Percentiles rank a stretch among this genome's conserved stretches.
Conservation (phyloP, 495 filamentous ascomycete genomes). For the Penicillium malachiteum region DNA sequence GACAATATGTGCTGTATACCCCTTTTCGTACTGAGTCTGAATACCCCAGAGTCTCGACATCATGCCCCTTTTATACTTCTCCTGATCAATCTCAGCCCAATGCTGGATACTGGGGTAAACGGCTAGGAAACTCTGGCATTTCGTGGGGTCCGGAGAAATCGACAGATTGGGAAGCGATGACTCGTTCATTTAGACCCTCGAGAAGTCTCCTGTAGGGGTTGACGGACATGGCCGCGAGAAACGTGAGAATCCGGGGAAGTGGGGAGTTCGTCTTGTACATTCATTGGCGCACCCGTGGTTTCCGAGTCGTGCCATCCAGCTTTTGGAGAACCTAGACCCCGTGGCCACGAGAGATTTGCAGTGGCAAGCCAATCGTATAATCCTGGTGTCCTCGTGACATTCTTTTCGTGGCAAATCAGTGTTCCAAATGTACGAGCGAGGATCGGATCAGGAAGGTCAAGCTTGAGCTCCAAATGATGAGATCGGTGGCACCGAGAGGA, state of each 20-base stretch:
- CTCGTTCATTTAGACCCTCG: slow-evolving; percentile 18
- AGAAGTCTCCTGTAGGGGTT: neutral
- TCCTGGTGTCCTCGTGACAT: slow-evolving; percentile 11
- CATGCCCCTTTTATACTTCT: neutral
- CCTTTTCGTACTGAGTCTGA: neutral
- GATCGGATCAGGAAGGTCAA: neutral
- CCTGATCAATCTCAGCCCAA: neutral
- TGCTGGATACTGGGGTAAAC: neutral
- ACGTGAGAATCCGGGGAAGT: slow-evolving; percentile 24
- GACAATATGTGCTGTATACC: neutral
- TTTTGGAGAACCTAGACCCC: slow-evolving; percentile 14
- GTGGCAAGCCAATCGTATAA: slow-evolving; percentile 16
- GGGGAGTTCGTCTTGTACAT: slow-evolving; percentile 9
- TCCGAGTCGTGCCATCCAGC: neutral
- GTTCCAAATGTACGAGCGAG: neutral
- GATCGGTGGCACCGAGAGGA: slow-evolving; percentile 10
- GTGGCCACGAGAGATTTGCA: slow-evolving; percentile 4
- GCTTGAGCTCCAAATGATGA: slow-evolving; percentile 9
- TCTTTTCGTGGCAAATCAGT: slow-evolving; percentile 9
- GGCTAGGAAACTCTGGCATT: neutral
- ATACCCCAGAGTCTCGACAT: neutral
- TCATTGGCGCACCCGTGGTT: slow-evolving; percentile 5
- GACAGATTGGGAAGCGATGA: slow-evolving; percentile 21
- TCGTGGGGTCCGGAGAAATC: slow-evolving; percentile 3
- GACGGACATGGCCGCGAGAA: slow-evolving; percentile 6